phyloP scores from a whole-genome alignment of 108 stramenopile genomes.

The Cyclostephanos tholiformis region DNA sequence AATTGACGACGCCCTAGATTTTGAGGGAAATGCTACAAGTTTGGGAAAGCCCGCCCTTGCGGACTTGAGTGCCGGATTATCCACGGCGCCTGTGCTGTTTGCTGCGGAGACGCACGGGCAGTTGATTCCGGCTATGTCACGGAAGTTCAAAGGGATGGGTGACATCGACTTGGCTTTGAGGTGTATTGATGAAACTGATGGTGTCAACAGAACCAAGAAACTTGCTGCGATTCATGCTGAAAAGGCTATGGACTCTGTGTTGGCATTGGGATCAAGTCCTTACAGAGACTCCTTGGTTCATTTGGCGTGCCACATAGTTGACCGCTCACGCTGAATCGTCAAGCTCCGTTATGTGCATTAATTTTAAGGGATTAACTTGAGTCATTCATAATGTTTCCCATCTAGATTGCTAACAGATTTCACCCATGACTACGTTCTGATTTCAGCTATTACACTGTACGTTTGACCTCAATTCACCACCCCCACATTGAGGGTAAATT shows the following conservation, averaged over 20 bases:
- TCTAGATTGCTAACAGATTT: background rate
- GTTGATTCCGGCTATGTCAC: constrained; percentile 74
- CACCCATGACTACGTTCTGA: background rate
- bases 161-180: constrained; percentile 86
- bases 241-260: constrained; percentile 83
- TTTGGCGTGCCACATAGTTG: constrained; percentile 78
- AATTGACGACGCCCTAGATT: constrained; percentile 98
- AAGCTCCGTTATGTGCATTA: background rate
- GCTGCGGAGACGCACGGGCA: constrained; percentile 85
- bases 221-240: constrained; percentile 95
- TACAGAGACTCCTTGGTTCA: constrained; percentile 80
- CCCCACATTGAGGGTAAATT: too few species aligned
- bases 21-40: constrained; percentile 79
- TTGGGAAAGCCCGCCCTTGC: constrained; percentile 95
- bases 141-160: constrained; percentile 87
- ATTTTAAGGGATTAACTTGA: background rate
- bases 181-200: constrained; percentile 57
- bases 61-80: constrained; percentile 92
- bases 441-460: too few species aligned
- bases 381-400: background rate
- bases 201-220: constrained; percentile 85
- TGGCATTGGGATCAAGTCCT: constrained; percentile 55
- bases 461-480: too few species aligned
- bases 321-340: constrained; percentile 52
- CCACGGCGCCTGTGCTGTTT: constrained; percentile 96